Evolutionary conservation across 129 eudicot genomes (phyloP).

Genomic region (Centaurea solstitialis): DNA sequence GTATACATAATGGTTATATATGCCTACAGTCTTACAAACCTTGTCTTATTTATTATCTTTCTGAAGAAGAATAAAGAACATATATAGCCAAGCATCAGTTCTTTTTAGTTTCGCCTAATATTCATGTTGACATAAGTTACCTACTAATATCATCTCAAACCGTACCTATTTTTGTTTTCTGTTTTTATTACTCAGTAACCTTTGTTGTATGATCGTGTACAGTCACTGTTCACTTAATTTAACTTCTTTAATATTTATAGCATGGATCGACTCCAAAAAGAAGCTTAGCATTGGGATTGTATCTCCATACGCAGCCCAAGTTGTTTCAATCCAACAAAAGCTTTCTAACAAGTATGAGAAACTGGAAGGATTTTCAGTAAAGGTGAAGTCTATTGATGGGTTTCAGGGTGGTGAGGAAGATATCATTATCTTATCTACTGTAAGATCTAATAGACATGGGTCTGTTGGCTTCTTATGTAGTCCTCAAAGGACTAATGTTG

Average conservation of each 20-base stretch:
- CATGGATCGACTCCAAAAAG: slow-evolving; percentile 27
- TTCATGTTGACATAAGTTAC: background rate
- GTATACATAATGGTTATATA: slow-evolving; percentile 20
- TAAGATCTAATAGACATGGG: slow-evolving; percentile 43
- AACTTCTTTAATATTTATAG: slow-evolving; percentile 15
- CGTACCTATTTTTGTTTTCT: too few relatives aligned
- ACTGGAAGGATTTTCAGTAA: slow-evolving; percentile 30
- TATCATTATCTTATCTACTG: slow-evolving; percentile 48
- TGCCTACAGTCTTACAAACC: too few relatives aligned
- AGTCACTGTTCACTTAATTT: background rate
- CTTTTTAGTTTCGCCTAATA: too few relatives aligned
- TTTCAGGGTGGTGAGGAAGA: slow-evolving; percentile 69
- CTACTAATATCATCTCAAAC: too few relatives aligned
- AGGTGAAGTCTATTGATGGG: slow-evolving; percentile 51
- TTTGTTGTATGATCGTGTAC: too few relatives aligned
- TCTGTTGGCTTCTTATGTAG: slow-evolving; percentile 44
- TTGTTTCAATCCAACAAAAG: slow-evolving; percentile 32
- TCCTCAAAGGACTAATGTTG: slow-evolving; percentile 50
- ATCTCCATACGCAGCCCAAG: slow-evolving; percentile 63
- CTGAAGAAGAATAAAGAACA: too few relatives aligned
- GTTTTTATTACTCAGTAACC: background rate
- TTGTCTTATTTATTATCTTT: too few relatives aligned
- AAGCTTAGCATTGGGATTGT: slow-evolving; percentile 45
- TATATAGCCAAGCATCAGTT: too few relatives aligned
- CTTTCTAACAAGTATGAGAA: slow-evolving; percentile 29